A percentile compares a stretch with the other conserved stretches of the same genome.
Conservation (phyloP, 208 protist genomes). For the Leishmania braziliensis region DNA sequence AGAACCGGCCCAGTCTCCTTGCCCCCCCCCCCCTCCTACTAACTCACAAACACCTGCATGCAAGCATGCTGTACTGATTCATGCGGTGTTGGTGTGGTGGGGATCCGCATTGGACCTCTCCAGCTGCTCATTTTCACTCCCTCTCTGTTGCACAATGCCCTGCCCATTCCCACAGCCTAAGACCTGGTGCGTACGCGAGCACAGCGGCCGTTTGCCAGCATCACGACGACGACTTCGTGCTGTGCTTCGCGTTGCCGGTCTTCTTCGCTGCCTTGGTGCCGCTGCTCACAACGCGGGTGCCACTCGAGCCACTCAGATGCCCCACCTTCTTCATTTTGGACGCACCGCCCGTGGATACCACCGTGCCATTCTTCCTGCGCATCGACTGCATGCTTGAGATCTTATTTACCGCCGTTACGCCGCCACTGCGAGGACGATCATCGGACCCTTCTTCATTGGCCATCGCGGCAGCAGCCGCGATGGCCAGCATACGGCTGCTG, state of each 20-base stretch:
- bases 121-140: neutral
- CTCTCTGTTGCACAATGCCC: neutral
- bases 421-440: conserved; percentile 2
- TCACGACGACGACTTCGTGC: conserved; percentile 3
- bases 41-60: neutral
- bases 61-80: neutral
- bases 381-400: conserved; percentile 38
- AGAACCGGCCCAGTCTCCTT: neutral
- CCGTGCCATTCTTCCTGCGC: conserved; percentile 24
- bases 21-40: neutral
- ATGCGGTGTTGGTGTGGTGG: neutral
- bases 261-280: conserved; percentile 40
- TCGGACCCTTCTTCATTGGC: neutral
- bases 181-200: too few species aligned
- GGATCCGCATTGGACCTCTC: neutral
- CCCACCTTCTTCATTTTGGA: conserved; percentile 57
- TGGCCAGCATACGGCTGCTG: neutral
- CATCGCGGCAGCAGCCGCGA: conserved; percentile 1
- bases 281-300: conserved; percentile 43
- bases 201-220: neutral
- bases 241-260: conserved; percentile 17
- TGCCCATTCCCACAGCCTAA: neutral
- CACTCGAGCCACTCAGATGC: conserved; percentile 9
- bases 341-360: conserved; percentile 24
- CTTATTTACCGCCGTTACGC: conserved; percentile 9